phyloP scores from a whole-genome alignment of 305 asterid species.

The Fraxinus floribunda region DNA sequence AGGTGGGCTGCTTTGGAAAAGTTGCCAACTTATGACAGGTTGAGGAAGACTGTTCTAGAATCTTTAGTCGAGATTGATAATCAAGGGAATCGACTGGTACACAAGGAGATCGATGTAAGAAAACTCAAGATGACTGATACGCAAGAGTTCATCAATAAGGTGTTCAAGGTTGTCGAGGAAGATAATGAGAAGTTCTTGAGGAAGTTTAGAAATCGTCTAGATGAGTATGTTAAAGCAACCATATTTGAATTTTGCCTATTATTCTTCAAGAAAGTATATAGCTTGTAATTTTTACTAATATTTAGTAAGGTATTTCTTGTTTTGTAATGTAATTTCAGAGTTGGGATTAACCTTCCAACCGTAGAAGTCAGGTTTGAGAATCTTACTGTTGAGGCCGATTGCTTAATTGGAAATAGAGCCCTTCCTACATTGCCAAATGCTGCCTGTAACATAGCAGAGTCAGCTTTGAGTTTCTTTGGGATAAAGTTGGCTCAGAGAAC shows the following conservation, averaged over 20 bases:
- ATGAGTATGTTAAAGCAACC: constrained; percentile 40
- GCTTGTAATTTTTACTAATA: background rate
- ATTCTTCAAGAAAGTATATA: background rate
- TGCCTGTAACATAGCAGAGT: constrained; percentile 36
- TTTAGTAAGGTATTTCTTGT: background rate
- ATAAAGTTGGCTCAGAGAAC: constrained; percentile 32
- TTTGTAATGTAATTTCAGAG: constrained; percentile 35
- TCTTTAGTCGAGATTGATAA: constrained; percentile 27
- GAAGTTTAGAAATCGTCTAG: constrained; percentile 50
- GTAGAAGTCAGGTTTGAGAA: constrained; percentile 55
- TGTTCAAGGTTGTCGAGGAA: constrained; percentile 56
- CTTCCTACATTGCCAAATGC: constrained; percentile 53
- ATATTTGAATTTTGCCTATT: background rate
- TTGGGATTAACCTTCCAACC: constrained; percentile 54
- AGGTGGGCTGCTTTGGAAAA: constrained; percentile 54
- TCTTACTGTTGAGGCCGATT: constrained; percentile 44
- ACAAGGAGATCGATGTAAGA: constrained; percentile 47
- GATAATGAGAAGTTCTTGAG: constrained; percentile 57
- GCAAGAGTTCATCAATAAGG: constrained; percentile 42
- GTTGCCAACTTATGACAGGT: constrained; percentile 43
- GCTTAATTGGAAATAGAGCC: constrained; percentile 53
- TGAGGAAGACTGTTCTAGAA: constrained; percentile 36
- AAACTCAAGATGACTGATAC: constrained; percentile 41
- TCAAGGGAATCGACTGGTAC: constrained; percentile 20
- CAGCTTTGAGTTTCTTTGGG: constrained; percentile 36